Evolutionary conservation across 768 basidiomycete genomes (phyloP), one percentile per base, ranked within the genome.

Genomic region (Symmetrospora coprosmae): DNA sequence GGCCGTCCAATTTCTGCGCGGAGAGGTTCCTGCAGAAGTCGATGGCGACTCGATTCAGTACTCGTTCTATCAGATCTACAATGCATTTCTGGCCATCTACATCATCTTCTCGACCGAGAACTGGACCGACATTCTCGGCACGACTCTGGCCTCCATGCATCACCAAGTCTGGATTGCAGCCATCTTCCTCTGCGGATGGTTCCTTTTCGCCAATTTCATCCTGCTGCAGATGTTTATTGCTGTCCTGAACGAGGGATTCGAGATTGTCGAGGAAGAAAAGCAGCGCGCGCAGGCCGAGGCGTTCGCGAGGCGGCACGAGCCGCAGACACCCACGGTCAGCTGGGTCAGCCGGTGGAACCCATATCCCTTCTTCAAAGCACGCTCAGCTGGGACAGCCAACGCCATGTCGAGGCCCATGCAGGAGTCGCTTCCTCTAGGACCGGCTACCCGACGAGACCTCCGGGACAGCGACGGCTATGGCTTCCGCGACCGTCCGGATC

Each of bases 181-280:
- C 11, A 68, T 87, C 11, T 89, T 92, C 72, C 65, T 94, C 7
- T 72, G 79, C 3, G 80, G 76, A 1, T 97, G 92, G 92, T 78
- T 92, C 75, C 75, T 92, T 55, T 91, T 97, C 64, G 82, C 87
- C 1, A 90, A 89, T 71, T 91, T 88, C 76, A 87, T 92, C 67
- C 78, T 92, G 8, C 71, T 92, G 48, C 89, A 92, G 70, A 85
- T 96, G 83, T 94, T 96, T 75, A 87, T 97, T 68, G 92, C 92
- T 33, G 89, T 67, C n/a, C 27, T 65, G 50, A 58, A 49, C 47
- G 66, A 76, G 76, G 92, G 91, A 72, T 96, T 97, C 67, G 78
- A 83, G 23, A 81, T 94, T 4, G 88, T 88, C 0, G 92, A 96
- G 68, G 87, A 91, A 69, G 79, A 82, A 27, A 96, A 96, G 75